Conservation (phyloP, 495 filamentous ascomycete species). For the Penicillium antarcticum region DNA sequence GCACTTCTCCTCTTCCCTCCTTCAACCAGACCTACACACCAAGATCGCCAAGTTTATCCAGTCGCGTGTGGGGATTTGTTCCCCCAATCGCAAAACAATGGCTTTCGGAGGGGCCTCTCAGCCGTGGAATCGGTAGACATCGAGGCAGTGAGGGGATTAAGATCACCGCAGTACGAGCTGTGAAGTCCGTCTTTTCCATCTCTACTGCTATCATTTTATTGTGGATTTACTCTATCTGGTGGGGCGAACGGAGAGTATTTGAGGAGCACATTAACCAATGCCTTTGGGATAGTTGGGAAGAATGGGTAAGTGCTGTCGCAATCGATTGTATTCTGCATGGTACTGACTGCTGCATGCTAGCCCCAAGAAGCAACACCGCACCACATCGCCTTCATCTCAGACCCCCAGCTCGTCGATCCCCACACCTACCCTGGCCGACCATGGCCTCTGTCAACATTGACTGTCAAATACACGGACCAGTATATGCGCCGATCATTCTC, state of each 20-base stretch:
- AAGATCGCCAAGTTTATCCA: conserved; percentile 3
- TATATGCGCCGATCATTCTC: conserved; percentile 80
- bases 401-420: conserved; percentile 96
- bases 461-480: conserved; percentile 79
- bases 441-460: conserved; percentile 78
- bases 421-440: conserved; percentile 95
- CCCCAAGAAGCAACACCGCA: conserved; percentile 74
- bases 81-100: conserved; percentile 22
- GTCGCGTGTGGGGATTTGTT: conserved; percentile 15
- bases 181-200: conserved; percentile 48
- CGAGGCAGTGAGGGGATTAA: conserved; percentile 11
- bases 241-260: conserved; percentile 84
- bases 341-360: conserved; percentile 42
- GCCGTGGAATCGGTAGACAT: conserved; percentile 4
- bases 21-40: conserved; percentile 16
- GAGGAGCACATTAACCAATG: conserved; percentile 64
- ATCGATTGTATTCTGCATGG: neutral
- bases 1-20: conserved; percentile 29
- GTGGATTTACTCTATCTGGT: conserved; percentile 79
- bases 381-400: conserved; percentile 82
- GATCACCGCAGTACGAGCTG: conserved; percentile 5
- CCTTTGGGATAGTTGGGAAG: conserved; percentile 83
- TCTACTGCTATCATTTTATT: conserved; percentile 62
- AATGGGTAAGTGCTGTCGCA: conserved; percentile 66
- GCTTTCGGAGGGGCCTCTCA: conserved; percentile 15